Evolutionary conservation across 306 rosid genomes (phyloP).

Genomic region (Luffa aegyptiaca): DNA sequence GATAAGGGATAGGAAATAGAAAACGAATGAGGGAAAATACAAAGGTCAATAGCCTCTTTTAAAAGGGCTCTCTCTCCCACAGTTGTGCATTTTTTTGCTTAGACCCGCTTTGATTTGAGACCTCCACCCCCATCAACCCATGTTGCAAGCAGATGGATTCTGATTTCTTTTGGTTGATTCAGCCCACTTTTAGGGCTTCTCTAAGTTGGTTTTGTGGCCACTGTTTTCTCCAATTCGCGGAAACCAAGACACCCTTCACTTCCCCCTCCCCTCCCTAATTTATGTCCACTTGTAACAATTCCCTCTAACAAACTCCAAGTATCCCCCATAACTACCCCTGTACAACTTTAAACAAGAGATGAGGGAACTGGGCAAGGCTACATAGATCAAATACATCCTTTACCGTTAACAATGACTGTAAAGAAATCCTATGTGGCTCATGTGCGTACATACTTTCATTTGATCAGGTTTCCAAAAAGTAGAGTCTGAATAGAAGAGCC

Average conservation of each 20-base stretch:
- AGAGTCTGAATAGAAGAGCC: conserved; percentile 90
- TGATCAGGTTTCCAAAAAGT: conserved; percentile 92
- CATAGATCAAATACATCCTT: neutral
- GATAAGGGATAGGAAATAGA: neutral
- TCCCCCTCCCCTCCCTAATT: neutral
- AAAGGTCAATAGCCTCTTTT: no score
- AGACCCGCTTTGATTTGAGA: neutral
- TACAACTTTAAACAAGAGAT: neutral
- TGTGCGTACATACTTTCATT: conserved; percentile 49
- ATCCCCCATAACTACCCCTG: neutral
- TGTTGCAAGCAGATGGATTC: neutral
- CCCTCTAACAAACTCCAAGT: neutral
- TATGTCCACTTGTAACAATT: neutral
- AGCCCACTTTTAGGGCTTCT: neutral
- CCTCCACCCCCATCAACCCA: neutral
- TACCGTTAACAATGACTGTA: neutral
- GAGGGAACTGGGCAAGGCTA: neutral
- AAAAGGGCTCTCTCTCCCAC: no score
- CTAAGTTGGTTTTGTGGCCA: neutral
- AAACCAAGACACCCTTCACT: neutral
- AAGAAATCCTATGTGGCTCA: neutral
- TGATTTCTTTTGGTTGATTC: neutral
- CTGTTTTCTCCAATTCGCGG: neutral
- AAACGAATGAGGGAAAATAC: no score
- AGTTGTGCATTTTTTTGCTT: neutral